phyloP scores from a whole-genome alignment of 176 grass and related monocot species.

The Zea mays region DNA sequence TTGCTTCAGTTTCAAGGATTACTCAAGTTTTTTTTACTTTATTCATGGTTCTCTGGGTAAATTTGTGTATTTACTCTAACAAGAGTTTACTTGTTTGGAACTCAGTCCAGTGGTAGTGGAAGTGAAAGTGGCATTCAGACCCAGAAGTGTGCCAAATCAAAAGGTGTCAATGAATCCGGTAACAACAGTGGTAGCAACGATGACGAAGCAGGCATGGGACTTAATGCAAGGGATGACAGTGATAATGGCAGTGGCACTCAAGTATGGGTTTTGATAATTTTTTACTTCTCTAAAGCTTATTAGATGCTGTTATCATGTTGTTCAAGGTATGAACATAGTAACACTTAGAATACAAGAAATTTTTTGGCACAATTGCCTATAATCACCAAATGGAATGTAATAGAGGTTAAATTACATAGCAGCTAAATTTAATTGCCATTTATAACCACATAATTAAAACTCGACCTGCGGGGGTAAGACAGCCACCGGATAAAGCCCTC shows the following conservation, averaged over 20 bases:
- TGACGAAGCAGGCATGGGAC: conserved; percentile 42
- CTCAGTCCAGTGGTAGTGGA: conserved; percentile 86
- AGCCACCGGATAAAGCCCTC: too few species aligned
- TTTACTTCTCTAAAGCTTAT: conserved; percentile 26
- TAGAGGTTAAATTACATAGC: neutral
- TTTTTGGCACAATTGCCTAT: neutral
- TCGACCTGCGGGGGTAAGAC: too few species aligned
- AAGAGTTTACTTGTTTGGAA: conserved; percentile 30
- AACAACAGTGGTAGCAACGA: conserved; percentile 60
- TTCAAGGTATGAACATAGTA: neutral
- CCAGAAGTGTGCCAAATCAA: conserved; percentile 61
- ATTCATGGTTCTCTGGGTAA: conserved; percentile 10
- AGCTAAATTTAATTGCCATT: neutral
- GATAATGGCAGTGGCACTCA: conserved; percentile 88
- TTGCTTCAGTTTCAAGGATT: neutral
- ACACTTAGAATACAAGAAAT: neutral
- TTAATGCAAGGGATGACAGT: conserved; percentile 76
- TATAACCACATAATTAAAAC: neutral
- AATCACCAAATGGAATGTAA: neutral
- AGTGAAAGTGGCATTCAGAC: conserved; percentile 91
- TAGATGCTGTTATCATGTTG: conserved; percentile 13
- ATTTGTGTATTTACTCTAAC: conserved; percentile 23
- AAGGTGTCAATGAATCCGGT: conserved; percentile 49
- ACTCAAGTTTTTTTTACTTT: neutral
- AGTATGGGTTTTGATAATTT: conserved; percentile 43